phyloP scores from a whole-genome alignment of 257 asterid species.

The Datura wrightii region DNA sequence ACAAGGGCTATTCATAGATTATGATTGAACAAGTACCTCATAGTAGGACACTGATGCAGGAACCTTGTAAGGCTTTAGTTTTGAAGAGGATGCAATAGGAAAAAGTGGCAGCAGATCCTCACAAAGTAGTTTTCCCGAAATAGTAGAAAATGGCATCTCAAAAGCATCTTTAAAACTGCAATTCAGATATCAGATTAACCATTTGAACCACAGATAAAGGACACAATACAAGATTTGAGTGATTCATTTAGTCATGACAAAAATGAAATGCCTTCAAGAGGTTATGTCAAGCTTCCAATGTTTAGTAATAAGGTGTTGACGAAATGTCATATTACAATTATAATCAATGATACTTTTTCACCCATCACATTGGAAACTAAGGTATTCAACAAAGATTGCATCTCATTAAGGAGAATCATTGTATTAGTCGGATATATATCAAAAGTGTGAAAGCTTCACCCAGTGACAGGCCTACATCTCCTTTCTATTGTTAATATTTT shows the following conservation, averaged over 20 bases:
- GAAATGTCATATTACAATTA: background rate
- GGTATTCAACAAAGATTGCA: background rate
- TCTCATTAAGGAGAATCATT: background rate
- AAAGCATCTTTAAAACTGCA: conserved; percentile 90
- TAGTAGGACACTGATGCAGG: conserved; percentile 76
- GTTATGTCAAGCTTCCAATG: conserved; percentile 11
- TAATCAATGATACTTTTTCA: background rate
- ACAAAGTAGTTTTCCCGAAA: conserved; percentile 77
- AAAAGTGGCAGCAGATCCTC: conserved; percentile 84
- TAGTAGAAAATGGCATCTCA: conserved; percentile 82
- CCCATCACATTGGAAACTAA: background rate
- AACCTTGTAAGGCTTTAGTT: conserved; percentile 40
- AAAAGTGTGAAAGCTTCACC: background rate
- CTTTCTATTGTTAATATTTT: background rate
- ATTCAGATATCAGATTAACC: conserved; percentile 36
- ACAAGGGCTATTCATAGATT: conserved; percentile 12
- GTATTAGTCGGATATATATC: background rate
- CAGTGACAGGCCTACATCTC: background rate
- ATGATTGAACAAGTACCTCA: conserved; percentile 56
- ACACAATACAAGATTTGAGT: conserved; percentile 9
- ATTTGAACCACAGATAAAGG: conserved; percentile 34
- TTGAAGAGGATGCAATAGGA: conserved; percentile 59
- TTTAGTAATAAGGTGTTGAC: background rate
- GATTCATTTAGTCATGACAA: conserved; percentile 23
- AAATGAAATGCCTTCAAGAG: background rate